A percentile compares a stretch with the other conserved stretches of the same genome.
Conservation (phyloP, 2,329 filamentous ascomycete species). For the Aspergillus thermomutatus region DNA sequence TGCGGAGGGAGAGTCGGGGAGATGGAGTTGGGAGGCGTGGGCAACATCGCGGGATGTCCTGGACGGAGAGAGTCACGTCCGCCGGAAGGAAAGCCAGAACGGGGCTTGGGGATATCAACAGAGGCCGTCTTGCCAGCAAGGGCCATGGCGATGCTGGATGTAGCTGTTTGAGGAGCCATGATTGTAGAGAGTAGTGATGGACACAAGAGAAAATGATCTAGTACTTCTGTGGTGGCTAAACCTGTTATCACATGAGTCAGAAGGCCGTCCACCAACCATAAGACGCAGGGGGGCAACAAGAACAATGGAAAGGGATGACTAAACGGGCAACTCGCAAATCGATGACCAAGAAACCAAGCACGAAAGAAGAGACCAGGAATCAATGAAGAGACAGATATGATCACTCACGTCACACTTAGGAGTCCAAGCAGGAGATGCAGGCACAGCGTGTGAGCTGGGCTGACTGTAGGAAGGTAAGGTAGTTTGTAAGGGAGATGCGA, state of each 20-base stretch:
- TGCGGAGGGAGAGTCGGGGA: slow-evolving; percentile 83
- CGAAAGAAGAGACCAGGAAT: background rate
- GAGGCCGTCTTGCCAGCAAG: slow-evolving; percentile 50
- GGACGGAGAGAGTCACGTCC: slow-evolving; percentile 31
- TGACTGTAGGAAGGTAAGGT: background rate
- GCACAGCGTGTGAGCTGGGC: slow-evolving; percentile 10
- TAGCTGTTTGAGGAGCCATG: slow-evolving; percentile 43
- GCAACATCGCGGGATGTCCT: slow-evolving; percentile 52
- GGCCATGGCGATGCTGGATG: slow-evolving; percentile 49
- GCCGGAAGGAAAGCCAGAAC: slow-evolving; percentile 28
- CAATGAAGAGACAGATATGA: background rate
- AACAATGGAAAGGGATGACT: slow-evolving; percentile 10
- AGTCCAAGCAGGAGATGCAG: slow-evolving; percentile 5
- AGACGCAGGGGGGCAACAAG: background rate
- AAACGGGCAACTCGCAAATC: background rate
- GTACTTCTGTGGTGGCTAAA: slow-evolving; percentile 16
- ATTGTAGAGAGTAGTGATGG: slow-evolving; percentile 20
- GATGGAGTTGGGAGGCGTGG: slow-evolving; percentile 92
- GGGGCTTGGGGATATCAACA: slow-evolving; percentile 48
- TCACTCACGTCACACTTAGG: background rate
- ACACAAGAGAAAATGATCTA: slow-evolving; percentile 3
- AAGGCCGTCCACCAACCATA: slow-evolving; percentile 12
- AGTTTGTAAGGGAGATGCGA: slow-evolving; percentile 16
- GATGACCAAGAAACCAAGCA: background rate
- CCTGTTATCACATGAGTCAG: slow-evolving; percentile 22